phyloP scores from a whole-genome alignment of 495 filamentous ascomycete genomes.

The Penicillium salamii region DNA sequence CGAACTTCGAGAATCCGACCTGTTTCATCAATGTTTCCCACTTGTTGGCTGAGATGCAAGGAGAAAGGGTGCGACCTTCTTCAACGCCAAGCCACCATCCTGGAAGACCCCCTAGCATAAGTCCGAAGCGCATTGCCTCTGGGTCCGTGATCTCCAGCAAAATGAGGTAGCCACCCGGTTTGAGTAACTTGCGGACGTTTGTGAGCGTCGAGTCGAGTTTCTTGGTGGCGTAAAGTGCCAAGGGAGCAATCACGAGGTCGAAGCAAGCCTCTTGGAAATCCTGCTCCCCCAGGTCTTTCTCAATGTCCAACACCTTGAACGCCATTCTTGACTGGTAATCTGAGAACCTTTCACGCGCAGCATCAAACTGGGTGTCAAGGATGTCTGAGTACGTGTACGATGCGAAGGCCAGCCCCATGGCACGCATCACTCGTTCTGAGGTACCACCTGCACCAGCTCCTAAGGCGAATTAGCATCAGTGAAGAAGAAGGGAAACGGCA shows the following conservation, averaged over 20 bases:
- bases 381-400: constrained; percentile 55
- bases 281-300: constrained; percentile 38
- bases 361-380: constrained; percentile 38
- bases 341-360: constrained; percentile 16
- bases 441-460: constrained; percentile 40
- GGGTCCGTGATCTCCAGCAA: constrained; percentile 44
- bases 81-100: constrained; percentile 53
- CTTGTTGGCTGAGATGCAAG: constrained; percentile 23
- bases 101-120: constrained; percentile 39
- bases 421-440: constrained; percentile 31
- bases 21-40: constrained; percentile 42
- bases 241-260: constrained; percentile 44
- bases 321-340: constrained; percentile 29
- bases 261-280: constrained; percentile 40
- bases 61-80: constrained; percentile 38
- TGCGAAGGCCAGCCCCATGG: constrained; percentile 11
- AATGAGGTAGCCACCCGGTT: constrained; percentile 53
- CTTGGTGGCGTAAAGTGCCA: constrained; percentile 24
- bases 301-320: constrained; percentile 46
- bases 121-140: constrained; percentile 19
- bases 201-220: constrained; percentile 21
- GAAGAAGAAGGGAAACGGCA: too few species aligned
- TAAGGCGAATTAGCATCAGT: constrained; percentile 7
- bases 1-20: constrained; percentile 47
- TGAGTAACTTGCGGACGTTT: constrained; percentile 39